Percentiles rank a stretch among this genome's conserved stretches.
Conservation (phyloP, 495 filamentous ascomycete species). For the Podospora sp. region DNA sequence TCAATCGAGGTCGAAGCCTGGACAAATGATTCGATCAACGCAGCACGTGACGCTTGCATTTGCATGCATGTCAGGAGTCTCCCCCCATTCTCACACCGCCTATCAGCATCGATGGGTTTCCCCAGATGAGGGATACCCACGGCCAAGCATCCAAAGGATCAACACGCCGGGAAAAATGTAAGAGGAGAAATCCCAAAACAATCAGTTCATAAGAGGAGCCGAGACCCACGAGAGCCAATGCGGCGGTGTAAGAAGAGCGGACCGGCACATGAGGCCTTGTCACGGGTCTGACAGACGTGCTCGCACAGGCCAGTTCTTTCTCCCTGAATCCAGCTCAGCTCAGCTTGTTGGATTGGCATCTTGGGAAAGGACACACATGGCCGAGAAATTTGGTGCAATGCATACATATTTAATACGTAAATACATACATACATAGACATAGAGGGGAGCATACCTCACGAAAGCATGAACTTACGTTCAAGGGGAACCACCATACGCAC, state of each 20-base stretch:
- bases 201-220: not conserved
- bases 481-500: not conserved
- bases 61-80: not conserved
- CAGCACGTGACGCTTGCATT: not conserved
- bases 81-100: slow-evolving; percentile 10
- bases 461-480: not conserved
- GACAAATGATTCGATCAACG: not conserved
- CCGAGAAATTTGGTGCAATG: not conserved
- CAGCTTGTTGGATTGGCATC: not conserved
- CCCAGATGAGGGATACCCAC: slow-evolving; percentile 2
- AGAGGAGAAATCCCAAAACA: not conserved
- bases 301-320: no score
- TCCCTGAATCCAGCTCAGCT: not conserved
- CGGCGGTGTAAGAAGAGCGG: not conserved
- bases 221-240: not conserved
- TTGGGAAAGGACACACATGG: not conserved
- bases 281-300: not conserved
- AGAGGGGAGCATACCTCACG: not conserved
- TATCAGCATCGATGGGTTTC: not conserved
- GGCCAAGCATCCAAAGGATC: not conserved
- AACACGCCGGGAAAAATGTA: not conserved
- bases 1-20: not conserved
- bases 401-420: not conserved
- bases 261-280: not conserved
- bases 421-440: slow-evolving; percentile 1